Evolutionary conservation across 2,329 filamentous ascomycete species (phyloP).

Genomic region (Dendrostoma leiphaemia): DNA sequence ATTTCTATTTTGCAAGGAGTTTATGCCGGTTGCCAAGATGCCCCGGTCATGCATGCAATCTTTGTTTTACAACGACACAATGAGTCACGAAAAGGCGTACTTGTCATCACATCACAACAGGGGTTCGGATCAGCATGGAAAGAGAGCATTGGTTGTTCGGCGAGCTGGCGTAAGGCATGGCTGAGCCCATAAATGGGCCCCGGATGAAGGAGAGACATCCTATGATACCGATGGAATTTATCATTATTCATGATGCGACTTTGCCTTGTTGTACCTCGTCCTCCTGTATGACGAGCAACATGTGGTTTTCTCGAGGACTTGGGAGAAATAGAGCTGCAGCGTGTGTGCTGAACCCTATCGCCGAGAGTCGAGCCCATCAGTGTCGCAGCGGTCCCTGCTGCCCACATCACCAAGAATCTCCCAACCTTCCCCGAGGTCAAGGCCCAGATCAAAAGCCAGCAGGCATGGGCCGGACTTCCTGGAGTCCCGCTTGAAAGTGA

Average conservation of each 20-base stretch:
- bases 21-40: background rate
- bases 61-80: background rate
- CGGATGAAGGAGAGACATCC: background rate
- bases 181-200: conserved; percentile 1
- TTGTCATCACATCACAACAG: conserved; percentile 1
- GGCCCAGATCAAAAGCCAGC: no score
- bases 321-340: no score
- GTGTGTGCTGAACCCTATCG: no score
- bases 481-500: no score
- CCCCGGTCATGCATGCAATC: background rate
- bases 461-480: no score
- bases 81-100: conserved; percentile 16
- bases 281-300: no score
- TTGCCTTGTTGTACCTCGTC: no score
- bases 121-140: conserved; percentile 8
- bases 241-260: background rate
- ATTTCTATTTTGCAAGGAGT: background rate
- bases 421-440: no score
- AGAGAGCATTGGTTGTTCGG: conserved; percentile 14
- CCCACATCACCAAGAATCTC: no score
- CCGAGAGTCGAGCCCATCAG: no score
- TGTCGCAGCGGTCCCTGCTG: no score
- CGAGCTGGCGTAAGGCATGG: conserved; percentile 15
- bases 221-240: conserved; percentile 7
- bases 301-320: no score